These are phyloP conservation scores for Mortierella hygrophila DNA, from an alignment of 192 early-diverging fungal species.

Conservation along the genomic window DNA sequence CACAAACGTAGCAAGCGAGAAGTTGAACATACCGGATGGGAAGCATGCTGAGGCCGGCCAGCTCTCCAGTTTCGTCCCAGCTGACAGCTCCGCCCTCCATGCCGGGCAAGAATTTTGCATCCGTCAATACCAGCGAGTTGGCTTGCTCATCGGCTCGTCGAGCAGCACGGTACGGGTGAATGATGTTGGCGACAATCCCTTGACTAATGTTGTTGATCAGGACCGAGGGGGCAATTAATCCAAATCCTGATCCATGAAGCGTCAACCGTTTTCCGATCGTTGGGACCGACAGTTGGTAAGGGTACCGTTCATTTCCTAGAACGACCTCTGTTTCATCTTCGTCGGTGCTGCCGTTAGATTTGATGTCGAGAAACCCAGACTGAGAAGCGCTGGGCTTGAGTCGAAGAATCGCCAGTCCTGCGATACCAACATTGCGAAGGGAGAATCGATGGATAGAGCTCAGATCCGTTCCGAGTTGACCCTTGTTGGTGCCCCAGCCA, in stretches of 20 bases:
- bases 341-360: background rate
- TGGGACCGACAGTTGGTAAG: conserved; percentile 33
- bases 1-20: background rate
- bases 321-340: background rate
- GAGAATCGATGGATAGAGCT: conserved; percentile 53
- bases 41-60: conserved; percentile 50
- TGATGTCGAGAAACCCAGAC: background rate
- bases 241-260: conserved; percentile 54
- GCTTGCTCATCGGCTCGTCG: conserved; percentile 37
- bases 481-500: conserved; percentile 40
- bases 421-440: conserved; percentile 43
- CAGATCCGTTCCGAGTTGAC: conserved; percentile 46
- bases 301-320: conserved; percentile 8
- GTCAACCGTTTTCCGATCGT: conserved; percentile 43
- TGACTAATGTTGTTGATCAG: conserved; percentile 57
- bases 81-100: conserved; percentile 58
- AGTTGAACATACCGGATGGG: conserved; percentile 45
- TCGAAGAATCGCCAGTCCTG: conserved; percentile 45
- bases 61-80: conserved; percentile 49
- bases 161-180: conserved; percentile 49
- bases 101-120: conserved; percentile 54
- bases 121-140: conserved; percentile 44
- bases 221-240: conserved; percentile 53
- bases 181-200: conserved; percentile 53
- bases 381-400: conserved; percentile 7